These are phyloP conservation scores for Cyberlindnera misumaiensis DNA, from an alignment of 805 yeast genomes.

Conservation along the genomic window DNA sequence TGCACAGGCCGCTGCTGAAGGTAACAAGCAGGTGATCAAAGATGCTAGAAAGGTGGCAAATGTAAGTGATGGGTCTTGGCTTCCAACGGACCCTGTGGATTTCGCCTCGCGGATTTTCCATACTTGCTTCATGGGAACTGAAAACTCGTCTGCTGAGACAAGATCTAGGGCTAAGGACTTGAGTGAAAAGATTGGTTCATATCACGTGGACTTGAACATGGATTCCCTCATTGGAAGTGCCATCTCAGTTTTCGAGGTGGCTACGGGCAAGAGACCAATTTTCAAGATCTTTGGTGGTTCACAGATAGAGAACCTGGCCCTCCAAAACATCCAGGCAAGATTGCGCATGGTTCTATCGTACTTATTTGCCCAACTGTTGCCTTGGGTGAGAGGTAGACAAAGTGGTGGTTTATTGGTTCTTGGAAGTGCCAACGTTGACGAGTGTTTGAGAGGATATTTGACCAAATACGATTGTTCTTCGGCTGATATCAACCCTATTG, in stretches of 20 bases:
- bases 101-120: constrained; percentile 73
- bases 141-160: constrained; percentile 85
- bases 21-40: constrained; percentile 64
- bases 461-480: constrained; percentile 97
- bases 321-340: constrained; percentile 96
- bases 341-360: constrained; percentile 92
- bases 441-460: constrained; percentile 88
- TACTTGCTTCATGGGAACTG: constrained; percentile 94
- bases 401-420: constrained; percentile 76
- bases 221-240: constrained; percentile 75
- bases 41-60: constrained; percentile 72
- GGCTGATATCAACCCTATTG: constrained; percentile 97
- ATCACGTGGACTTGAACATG: constrained; percentile 89
- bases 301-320: constrained; percentile 82
- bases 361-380: constrained; percentile 86
- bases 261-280: constrained; percentile 85
- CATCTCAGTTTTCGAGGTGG: constrained; percentile 69
- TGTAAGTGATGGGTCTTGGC: constrained; percentile 42
- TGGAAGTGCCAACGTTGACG: constrained; percentile 97
- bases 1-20: constrained; percentile 56
- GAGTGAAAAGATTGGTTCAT: constrained; percentile 73
- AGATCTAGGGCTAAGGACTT: constrained; percentile 73
- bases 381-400: constrained; percentile 80
- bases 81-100: constrained; percentile 70
- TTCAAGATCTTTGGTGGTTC: constrained; percentile 94